Evolutionary conservation across 495 filamentous ascomycete species (phyloP), one percentile per base, ranked within the genome.

Genomic region (Penicillium bovifimosum): DNA sequence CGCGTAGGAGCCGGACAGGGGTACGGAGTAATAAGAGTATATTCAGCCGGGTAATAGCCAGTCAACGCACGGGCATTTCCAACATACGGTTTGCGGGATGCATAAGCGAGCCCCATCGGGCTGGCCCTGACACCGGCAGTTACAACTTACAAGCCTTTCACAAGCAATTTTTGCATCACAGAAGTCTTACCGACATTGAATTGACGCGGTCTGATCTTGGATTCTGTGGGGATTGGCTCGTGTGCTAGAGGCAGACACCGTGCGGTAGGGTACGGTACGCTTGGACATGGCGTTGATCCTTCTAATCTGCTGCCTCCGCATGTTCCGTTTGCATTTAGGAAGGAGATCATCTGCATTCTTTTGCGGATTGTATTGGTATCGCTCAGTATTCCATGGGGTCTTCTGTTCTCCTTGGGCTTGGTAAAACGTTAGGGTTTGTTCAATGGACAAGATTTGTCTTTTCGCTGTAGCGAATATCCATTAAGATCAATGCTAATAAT

Each of bases 401-500:
- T n/a, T n/a, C n/a, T n/a, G n/a, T n/a, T n/a, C n/a, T n/a, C n/a
- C n/a, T n/a, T n/a, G n/a, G n/a, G n/a, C n/a, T n/a, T n/a, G n/a
- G n/a, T n/a, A n/a, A n/a, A n/a, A n/a, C n/a, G n/a, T n/a, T n/a
- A n/a, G n/a, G n/a, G n/a, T n/a, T n/a, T n/a, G n/a, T n/a, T n/a
- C n/a, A n/a, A n/a, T n/a, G n/a, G n/a, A n/a, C n/a, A n/a, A n/a
- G n/a, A n/a, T n/a, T n/a, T n/a, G n/a, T n/a, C n/a, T n/a, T n/a
- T 38, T 10, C 9, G 14, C n/a, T 17, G 18, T 26, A 40, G 38
- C n/a, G n/a, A 24, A 11, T 42, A 9, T 14, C 13, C 33, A 36
- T 32, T 33, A 46, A 10, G 34, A 33, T 38, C 34, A 31, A 27
- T 36, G 29, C 38, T 41, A 50, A 50, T 50, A 50, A 50, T 35